Evolutionary conservation across 306 rosid genomes (phyloP), one percentile per base, ranked within the genome.

Genomic region (Begonia masoniana): DNA sequence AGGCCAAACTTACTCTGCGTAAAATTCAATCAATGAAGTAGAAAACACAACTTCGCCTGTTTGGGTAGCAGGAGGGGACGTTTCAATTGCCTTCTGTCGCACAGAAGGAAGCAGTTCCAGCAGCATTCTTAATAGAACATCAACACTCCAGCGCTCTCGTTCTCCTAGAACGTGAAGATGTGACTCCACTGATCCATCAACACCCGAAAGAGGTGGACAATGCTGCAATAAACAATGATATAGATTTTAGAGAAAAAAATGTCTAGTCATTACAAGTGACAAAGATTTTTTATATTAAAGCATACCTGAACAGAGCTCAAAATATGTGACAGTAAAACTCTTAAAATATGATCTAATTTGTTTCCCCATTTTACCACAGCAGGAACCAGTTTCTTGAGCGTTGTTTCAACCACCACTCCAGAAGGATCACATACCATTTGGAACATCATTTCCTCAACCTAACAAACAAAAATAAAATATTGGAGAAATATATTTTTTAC

Each of bases 371-470:
- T 79, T 57, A 81, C 42, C 62, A 86, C 80, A 54, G 86, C 93
- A 68, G 99, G 96, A 74, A 86, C 81, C 75, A 86, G 69, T 70
- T 86, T 81, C 68, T 81, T 79, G 56, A 92, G 83, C 16, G 96
- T 48, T 63, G 73, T 61, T 66, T 92, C 99, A 63, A 92, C 99
- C 68, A 92, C 99, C 50, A 81, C 92, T 61, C 96, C 99, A 58
- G 99, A 75, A 6, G 88, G 96, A 65, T 92, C 99, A 55, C 99
- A 92, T 56, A 81, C 73, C 71, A 92, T 69, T 59, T 92, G 99
- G 72, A 92, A 86, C 95, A 92, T 77, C 84, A 86, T 57, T 64
- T 92, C 99, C 81, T 92, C 99, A 58, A 92, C 99, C 99, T 92
- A 52, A 58, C 64, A 70, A 73, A 36, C 74, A 73, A 64, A 71